Evolutionary conservation across 2,329 filamentous ascomycete species (phyloP), one percentile per base, ranked within the genome.

Genomic region (Talaromyces sp.): DNA sequence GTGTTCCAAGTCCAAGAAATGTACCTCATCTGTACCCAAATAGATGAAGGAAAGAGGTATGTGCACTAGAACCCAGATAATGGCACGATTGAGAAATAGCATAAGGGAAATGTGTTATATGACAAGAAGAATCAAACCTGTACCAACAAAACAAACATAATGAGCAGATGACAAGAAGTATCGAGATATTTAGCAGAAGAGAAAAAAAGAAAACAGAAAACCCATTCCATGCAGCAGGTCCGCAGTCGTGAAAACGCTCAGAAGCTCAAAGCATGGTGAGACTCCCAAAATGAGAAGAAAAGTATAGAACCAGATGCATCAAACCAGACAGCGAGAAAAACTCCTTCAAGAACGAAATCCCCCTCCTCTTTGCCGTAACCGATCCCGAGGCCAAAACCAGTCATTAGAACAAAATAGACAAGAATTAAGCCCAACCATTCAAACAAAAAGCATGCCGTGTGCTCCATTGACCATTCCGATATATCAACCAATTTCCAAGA

Each of bases 391-490:
- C 46, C 55, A 50, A 58, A 60, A 31, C 46, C 57, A 39, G 28
- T 54, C 25, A 60, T 52, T 40, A 57, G 28, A 57, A 52, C 18
- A 57, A n/a, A 57, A 40, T 42, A 39, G 37, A 57, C 54, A 28
- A 42, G 21, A 57, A 57, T 42, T 25, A 57, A 28, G 14, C 37
- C 54, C 54, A 40, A 63, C 46, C 35, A 48, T 28, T 48, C 23
- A 25, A 23, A 21, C 18, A 48, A 11, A 54, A 37, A 54, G 50
- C 65, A 64, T 69, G 70, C 67, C 69, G 67, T 69, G 67, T 69
- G 68, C 68, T 69, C 67, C 67, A 54, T 52, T 40, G 31, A 31
- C 39, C 59, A 42, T 69, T 65, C 67, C 66, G 67, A 70, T 65
- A 68, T 67, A 69, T 67, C 65, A 58, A 64, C 62, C 64, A 59